phyloP scores from a whole-genome alignment of 1,139 yeast genomes.

The Debaryomycetaceae sp. region DNA sequence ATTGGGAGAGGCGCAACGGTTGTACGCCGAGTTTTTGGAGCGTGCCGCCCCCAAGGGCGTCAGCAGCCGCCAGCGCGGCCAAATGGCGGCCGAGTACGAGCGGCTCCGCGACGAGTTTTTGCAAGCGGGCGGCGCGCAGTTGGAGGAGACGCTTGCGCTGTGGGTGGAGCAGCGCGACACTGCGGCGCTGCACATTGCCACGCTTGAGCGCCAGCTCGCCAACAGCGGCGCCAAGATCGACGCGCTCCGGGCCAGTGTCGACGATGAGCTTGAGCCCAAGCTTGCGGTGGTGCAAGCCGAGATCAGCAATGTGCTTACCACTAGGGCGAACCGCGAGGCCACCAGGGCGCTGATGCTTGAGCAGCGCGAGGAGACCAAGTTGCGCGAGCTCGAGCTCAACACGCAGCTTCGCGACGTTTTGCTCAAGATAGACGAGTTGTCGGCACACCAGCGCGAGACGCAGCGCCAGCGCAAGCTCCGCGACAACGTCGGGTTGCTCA shows the following conservation, averaged over 20 bases:
- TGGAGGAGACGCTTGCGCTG: slow-evolving; percentile 48
- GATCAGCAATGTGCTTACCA: slow-evolving; percentile 28
- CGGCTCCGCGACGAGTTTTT: slow-evolving; percentile 53
- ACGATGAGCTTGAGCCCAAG: slow-evolving; percentile 28
- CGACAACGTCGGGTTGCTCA: slow-evolving; percentile 67
- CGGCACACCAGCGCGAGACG: slow-evolving; percentile 73
- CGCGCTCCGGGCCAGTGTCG: slow-evolving; percentile 26
- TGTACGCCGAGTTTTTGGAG: slow-evolving; percentile 33
- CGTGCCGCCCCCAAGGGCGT: background rate
- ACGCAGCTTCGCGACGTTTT: slow-evolving; percentile 63
- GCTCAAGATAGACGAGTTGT: slow-evolving; percentile 61
- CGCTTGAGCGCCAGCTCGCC: slow-evolving; percentile 40
- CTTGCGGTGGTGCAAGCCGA: slow-evolving; percentile 30
- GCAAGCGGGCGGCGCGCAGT: slow-evolving; percentile 52
- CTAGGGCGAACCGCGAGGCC: slow-evolving; percentile 35
- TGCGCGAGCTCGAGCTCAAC: slow-evolving; percentile 53
- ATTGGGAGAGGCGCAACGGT: slow-evolving; percentile 39
- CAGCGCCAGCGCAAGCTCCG: slow-evolving; percentile 63
- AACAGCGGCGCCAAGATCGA: slow-evolving; percentile 37
- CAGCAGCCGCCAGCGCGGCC: slow-evolving; percentile 22
- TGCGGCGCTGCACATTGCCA: slow-evolving; percentile 32
- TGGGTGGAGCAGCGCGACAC: slow-evolving; percentile 44
- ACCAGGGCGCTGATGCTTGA: slow-evolving; percentile 37
- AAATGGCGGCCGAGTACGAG: too few relatives aligned
- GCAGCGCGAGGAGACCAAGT: slow-evolving; percentile 41